Evolutionary conservation across 371 early-diverging fungal genomes (phyloP), one percentile per base, ranked within the genome.

Genomic region (Fennellomyces sp.): DNA sequence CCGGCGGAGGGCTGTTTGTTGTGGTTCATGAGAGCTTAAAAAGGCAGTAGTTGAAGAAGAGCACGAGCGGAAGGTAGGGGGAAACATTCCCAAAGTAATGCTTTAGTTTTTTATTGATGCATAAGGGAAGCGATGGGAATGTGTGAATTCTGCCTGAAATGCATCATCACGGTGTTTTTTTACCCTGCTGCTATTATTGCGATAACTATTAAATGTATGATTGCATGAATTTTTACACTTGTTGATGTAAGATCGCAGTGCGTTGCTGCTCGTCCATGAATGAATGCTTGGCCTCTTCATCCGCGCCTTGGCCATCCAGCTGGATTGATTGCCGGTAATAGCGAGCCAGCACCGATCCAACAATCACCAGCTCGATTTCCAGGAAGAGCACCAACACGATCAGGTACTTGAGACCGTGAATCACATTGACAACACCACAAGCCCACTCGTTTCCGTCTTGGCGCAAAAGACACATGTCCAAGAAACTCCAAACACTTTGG

Each of bases 381-480:
- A 76, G 25, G 33, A 57, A 41, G 11, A 78, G 73, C 28, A 77
- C 61, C 6, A 60, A 57, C 19, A 73, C 59, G n/a, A 75, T 65
- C 12, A 66, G 48, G 59, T 68, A 72, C 29, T 69, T 70, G 19
- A 70, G 50, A 21, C 48, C 61, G 42, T 68, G 70, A 3, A 65
- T 47, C 33, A 56, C 52, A 36, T 41, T 60, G 57, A 77, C 36
- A 27, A 58, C 65, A 3, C 50, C n/a, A 17, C 56, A 60, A 8
- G 50, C 29, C 64, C 58, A 64, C 13, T 42, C 33, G 5, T 13
- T 53, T 10, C 21, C 11, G 11, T 25, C 10, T 8, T 29, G 13
- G 23, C 54, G 47, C 23, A 61, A 25, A 7, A 61, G 29, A 41
- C 71, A 66, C 23, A 64, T 26, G 26, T 62, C 58, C 26, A 45